Evolutionary conservation across 2,329 filamentous ascomycete genomes (phyloP).

Genomic region (Parascedosporium putredinis): DNA sequence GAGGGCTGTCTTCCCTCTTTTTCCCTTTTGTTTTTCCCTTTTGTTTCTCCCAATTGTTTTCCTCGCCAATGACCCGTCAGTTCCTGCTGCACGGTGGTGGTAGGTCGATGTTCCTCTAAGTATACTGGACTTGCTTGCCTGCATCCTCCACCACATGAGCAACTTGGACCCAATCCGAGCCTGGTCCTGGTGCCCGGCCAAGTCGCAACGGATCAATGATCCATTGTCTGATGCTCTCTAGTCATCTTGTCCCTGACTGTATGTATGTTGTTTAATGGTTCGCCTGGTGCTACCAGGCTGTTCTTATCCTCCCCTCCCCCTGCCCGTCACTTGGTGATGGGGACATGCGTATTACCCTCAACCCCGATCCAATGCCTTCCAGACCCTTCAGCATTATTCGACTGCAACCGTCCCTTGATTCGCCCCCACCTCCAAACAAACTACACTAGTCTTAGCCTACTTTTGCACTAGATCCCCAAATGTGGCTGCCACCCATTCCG

Average conservation of each 20-base stretch:
- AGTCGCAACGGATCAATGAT: no score
- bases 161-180: not conserved
- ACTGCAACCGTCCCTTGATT: not conserved
- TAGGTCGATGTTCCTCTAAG: not conserved
- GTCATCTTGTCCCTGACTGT: no score
- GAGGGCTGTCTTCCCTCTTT: no score
- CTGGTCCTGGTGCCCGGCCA: no score
- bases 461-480: not conserved
- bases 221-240: no score
- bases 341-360: no score
- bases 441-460: conserved; percentile 1
- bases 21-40: no score
- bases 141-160: not conserved
- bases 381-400: not conserved
- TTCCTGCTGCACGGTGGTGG: not conserved
- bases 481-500: not conserved
- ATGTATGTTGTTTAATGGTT: no score
- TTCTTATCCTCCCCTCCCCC: not conserved
- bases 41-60: no score
- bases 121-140: not conserved
- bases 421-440: not conserved
- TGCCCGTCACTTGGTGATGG: no score
- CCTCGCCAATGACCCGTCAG: not conserved
- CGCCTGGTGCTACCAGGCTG: not conserved
- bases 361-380: not conserved